These are phyloP conservation scores for Solidago caesia DNA, from an alignment of 129 eudicot genomes.

Conservation along the genomic window DNA sequence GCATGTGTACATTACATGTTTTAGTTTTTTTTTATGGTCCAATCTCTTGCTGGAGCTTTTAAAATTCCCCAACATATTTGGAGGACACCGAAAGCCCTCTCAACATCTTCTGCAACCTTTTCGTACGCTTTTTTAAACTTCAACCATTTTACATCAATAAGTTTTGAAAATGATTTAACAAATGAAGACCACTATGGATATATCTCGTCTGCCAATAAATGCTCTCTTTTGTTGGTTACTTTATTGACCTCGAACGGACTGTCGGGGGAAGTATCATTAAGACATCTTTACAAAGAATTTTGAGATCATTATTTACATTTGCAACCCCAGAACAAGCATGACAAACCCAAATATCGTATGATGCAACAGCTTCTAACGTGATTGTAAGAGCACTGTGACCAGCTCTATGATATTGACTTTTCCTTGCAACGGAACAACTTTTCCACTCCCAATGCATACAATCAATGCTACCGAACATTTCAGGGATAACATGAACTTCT, in stretches of 20 bases:
- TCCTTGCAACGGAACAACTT: background rate
- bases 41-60: background rate
- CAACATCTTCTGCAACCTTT: background rate
- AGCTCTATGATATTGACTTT: background rate
- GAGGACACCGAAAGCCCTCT: background rate
- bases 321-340: background rate
- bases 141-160: background rate
- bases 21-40: no score
- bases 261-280: background rate
- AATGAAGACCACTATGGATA: background rate
- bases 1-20: background rate
- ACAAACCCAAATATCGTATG: background rate
- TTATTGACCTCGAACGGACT: no score
- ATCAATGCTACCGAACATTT: background rate
- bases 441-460: no score
- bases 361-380: background rate
- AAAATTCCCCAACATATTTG: background rate
- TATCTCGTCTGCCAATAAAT: background rate
- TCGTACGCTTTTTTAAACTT: background rate
- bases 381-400: background rate
- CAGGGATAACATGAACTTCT: no score
- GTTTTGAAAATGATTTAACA: background rate
- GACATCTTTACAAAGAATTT: background rate
- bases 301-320: background rate
- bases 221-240: background rate